These are phyloP conservation scores for Leccinum disarticulatum DNA, from an alignment of 768 basidiomycete genomes.

Conservation along the genomic window DNA sequence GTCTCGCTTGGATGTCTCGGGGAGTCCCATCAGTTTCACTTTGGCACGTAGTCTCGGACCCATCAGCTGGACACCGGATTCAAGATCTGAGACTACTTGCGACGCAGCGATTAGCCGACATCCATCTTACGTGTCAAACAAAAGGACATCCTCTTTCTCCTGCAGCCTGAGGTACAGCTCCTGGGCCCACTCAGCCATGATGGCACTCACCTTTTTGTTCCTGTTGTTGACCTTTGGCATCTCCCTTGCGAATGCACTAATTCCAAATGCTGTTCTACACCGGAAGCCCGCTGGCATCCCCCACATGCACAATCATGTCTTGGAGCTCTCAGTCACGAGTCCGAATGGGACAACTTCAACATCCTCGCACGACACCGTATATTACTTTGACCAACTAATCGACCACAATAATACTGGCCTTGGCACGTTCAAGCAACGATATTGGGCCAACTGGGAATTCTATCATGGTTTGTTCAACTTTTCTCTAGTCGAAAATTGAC, in stretches of 20 bases:
- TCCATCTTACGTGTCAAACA: neutral
- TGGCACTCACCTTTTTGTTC: conserved; percentile 1
- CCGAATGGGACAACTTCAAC: conserved; percentile 22
- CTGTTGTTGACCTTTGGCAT: conserved; percentile 9
- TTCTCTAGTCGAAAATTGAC: neutral
- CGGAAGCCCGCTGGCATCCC: conserved; percentile 15
- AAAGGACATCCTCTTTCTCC: neutral
- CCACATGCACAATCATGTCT: conserved; percentile 4
- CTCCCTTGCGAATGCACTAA: conserved; percentile 18
- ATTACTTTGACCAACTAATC: conserved; percentile 34
- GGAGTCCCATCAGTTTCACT: no score
- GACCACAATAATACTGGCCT: conserved; percentile 53
- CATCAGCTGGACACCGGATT: neutral
- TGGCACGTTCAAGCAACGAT: conserved; percentile 78
- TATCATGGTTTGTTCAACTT: conserved; percentile 48
- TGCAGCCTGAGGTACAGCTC: neutral
- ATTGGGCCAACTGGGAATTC: conserved; percentile 68
- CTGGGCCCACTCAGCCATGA: no score
- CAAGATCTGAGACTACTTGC: neutral
- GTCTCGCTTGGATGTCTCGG: no score
- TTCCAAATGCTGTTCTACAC: conserved; percentile 24
- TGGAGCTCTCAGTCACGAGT: conserved; percentile 12
- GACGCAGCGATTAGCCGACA: neutral
- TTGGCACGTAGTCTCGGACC: no score
- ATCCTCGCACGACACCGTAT: conserved; percentile 29